Percentiles rank a stretch among this genome's conserved stretches.
Evolutionary conservation across 1,284 basidiomycete genomes (phyloP).

Genomic region (Cutaneotrichosporon arboriforme): DNA sequence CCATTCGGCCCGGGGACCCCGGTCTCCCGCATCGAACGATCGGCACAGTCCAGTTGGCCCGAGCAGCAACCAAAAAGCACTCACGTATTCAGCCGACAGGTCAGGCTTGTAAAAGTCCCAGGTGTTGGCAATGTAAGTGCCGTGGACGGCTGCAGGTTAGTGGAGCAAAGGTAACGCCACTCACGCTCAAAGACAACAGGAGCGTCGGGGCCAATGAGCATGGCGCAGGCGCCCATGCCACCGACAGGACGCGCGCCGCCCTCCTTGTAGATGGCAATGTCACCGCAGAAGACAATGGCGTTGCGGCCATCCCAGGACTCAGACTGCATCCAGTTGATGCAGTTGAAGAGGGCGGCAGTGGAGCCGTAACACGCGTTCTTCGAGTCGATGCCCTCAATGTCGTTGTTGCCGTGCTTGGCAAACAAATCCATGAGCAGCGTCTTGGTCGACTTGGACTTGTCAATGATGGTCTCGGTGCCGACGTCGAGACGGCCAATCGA

Average conservation of each 20-base stretch:
- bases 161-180: conserved; percentile 42
- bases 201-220: conserved; percentile 93
- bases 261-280: conserved; percentile 98
- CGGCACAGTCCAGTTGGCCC: no score
- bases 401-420: conserved; percentile 80
- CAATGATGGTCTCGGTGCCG: conserved; percentile 98
- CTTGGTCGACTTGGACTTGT: conserved; percentile 99
- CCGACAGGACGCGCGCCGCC: conserved; percentile 92
- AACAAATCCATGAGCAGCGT: conserved; percentile 99
- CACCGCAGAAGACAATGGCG: conserved; percentile 93
- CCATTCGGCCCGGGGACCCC: no score
- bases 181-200: conserved; percentile 91
- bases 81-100: conserved; percentile 54
- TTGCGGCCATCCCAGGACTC: conserved; percentile 98
- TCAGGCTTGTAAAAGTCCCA: conserved; percentile 99
- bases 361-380: conserved; percentile 99
- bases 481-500: conserved; percentile 97
- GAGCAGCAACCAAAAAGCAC: conserved; percentile 19
- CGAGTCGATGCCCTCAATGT: conserved; percentile 94
- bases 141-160: conserved; percentile 72
- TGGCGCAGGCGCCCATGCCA: conserved; percentile 90
- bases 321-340: conserved; percentile 94
- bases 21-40: no score
- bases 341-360: conserved; percentile 96
- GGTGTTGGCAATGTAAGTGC: conserved; percentile 94